phyloP scores from a whole-genome alignment of 1,284 basidiomycete genomes.

The Cutaneotrichosporon cyanovorans region DNA sequence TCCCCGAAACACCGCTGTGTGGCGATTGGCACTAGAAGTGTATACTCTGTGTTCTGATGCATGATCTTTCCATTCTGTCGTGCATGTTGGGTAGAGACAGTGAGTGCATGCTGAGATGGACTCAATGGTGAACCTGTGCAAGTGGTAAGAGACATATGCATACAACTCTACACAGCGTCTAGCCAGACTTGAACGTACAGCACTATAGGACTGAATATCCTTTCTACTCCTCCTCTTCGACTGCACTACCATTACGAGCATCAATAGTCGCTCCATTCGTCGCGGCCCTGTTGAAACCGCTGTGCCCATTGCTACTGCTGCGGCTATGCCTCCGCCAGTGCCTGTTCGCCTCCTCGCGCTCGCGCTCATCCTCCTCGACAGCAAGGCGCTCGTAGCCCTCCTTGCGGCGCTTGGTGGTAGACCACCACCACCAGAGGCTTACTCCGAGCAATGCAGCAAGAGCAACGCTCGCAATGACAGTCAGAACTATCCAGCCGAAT shows the following conservation, averaged over 20 bases:
- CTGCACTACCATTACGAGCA: background rate
- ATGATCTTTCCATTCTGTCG: background rate
- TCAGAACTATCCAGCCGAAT: constrained; percentile 39
- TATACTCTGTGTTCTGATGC: no score
- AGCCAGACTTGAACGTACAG: no score
- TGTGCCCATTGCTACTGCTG: no score
- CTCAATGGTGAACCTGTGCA: no score
- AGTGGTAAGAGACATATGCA: no score
- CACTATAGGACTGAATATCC: background rate
- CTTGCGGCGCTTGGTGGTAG: constrained; percentile 3
- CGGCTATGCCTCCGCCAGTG: constrained; percentile 11
- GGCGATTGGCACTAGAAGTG: no score
- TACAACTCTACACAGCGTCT: no score
- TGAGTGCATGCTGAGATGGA: no score
- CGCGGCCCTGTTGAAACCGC: background rate
- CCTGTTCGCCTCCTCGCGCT: constrained; percentile 11
- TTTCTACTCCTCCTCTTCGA: background rate
- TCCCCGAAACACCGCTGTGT: no score
- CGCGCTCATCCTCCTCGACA: constrained; percentile 6
- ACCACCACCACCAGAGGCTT: constrained; percentile 58
- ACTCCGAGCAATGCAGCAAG: constrained; percentile 53
- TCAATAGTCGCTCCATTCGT: background rate
- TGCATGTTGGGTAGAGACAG: background rate
- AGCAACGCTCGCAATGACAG: constrained; percentile 52
- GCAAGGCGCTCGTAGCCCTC: constrained; percentile 13